Evolutionary conservation across 2,329 filamentous ascomycete species (phyloP), one percentile per base, ranked within the genome.

Genomic region (Bipolaris sorokiniana): DNA sequence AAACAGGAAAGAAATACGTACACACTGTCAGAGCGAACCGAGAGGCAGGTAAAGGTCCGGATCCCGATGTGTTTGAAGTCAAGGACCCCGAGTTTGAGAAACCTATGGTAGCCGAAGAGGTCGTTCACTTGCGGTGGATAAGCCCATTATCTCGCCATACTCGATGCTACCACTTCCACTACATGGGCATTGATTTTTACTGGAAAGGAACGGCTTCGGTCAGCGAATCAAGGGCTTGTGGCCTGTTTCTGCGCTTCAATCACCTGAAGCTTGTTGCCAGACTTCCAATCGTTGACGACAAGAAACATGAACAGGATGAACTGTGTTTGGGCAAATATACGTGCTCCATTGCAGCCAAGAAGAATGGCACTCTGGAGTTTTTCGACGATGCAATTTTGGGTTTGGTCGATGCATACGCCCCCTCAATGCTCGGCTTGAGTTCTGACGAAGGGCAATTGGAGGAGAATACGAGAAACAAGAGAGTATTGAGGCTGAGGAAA

Each of bases 151-250:
- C 70, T 2, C 51, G 49, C 1, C 50, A 66, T 11, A 69, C 73
- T n/a, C 63, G 73, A 28, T 44, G 58, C 7, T 75, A 76, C 46
- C 56, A 66, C 6, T 76, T 76, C 46, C 37, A 46, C 0, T 74
- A 67, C 48, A 34, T 6, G 0, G 67, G 61, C 7, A 51, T 76
- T 3, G 69, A 74, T 13, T 76, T 76, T 50, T 68, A 61, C 48
- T 76, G 73, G 74, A 76, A 74, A 48, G 72, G 72, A 5, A 76
- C 74, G 3, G 61, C 65, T 15, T 70, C 65, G 3, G 68, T 71
- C 10, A 62, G 58, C 22, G 69, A 72, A 47, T 40, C 48, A 3
- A 48, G 66, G 1, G 54, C 31, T 4, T 73, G 65, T 46, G 73
- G 72, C 0, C 47, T 51, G 5, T 63, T 63, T 7, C 37, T 72